A percentile compares a stretch with the other conserved stretches of the same genome.
Evolutionary conservation across 805 yeast genomes (phyloP).

Genomic region (Ogataea henricii): DNA sequence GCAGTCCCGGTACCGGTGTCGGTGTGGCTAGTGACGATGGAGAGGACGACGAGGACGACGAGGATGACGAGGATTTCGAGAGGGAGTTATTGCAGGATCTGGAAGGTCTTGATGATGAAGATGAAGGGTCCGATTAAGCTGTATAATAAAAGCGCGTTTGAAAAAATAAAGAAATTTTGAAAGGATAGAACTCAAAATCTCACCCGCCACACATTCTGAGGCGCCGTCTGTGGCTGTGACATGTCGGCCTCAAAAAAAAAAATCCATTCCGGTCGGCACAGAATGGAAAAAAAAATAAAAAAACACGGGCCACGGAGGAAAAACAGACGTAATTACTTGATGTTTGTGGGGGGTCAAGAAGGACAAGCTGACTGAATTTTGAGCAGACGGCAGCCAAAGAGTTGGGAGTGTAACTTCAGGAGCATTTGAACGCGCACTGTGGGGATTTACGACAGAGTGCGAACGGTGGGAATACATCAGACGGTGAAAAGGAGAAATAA

Average conservation of each 20-base stretch:
- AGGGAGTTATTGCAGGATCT: slow-evolving; percentile 51
- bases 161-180: too few species aligned
- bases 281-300: slow-evolving; percentile 8
- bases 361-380: too few species aligned
- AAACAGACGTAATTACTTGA: background rate
- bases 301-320: slow-evolving; percentile 1
- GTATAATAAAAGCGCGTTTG: background rate
- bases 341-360: too few species aligned
- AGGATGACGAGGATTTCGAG: slow-evolving; percentile 49
- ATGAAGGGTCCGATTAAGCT: background rate
- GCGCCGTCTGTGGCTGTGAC: background rate
- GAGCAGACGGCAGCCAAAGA: too few species aligned
- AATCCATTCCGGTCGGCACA: slow-evolving; percentile 1
- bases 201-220: background rate
- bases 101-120: slow-evolving; percentile 44
- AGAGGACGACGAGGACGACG: slow-evolving; percentile 28
- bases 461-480: too few species aligned
- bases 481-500: background rate
- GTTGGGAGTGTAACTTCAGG: background rate
- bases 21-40: too few species aligned
- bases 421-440: background rate
- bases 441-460: background rate
- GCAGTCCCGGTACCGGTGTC: too few species aligned
- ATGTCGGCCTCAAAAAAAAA: background rate
- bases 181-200: too few species aligned